Percentiles rank a stretch among this genome's conserved stretches.
These are phyloP conservation scores for Neopestalotiopsis rosae DNA, from an alignment of 2,329 filamentous ascomycete species.

Conservation along the genomic window DNA sequence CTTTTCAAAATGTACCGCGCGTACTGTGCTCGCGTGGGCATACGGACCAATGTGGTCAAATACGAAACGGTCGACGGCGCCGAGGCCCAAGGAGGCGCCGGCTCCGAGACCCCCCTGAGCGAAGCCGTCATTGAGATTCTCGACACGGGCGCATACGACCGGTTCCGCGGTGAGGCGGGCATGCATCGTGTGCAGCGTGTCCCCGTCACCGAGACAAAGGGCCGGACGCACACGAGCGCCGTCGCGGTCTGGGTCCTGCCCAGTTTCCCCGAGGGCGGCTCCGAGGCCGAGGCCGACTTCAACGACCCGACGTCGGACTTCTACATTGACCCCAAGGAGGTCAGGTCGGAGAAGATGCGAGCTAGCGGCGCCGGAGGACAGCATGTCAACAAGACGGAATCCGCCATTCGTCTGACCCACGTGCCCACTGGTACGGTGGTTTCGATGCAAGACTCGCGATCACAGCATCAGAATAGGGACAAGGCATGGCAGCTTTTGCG, in stretches of 20 bases:
- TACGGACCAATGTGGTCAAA: slow-evolving; percentile 74
- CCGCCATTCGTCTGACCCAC: slow-evolving; percentile 91
- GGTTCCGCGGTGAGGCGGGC: slow-evolving; percentile 85
- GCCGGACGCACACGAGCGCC: slow-evolving; percentile 90
- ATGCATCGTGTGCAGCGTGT: slow-evolving; percentile 96
- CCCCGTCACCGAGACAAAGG: slow-evolving; percentile 87
- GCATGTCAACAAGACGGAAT: slow-evolving; percentile 98
- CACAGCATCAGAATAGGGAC: slow-evolving; percentile 87
- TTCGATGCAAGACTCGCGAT: slow-evolving; percentile 90
- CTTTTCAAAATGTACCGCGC: slow-evolving; percentile 88
- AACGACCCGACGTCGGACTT: slow-evolving; percentile 91
- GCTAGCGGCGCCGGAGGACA: slow-evolving; percentile 92
- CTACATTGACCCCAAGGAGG: slow-evolving; percentile 84
- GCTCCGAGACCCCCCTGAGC: slow-evolving; percentile 71
- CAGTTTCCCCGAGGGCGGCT: slow-evolving; percentile 66
- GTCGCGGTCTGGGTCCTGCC: slow-evolving; percentile 93
- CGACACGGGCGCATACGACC: slow-evolving; percentile 77
- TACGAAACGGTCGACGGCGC: slow-evolving; percentile 75
- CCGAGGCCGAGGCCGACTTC: slow-evolving; percentile 60
- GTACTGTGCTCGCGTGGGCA: slow-evolving; percentile 74
- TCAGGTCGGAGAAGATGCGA: slow-evolving; percentile 86
- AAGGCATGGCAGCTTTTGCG: slow-evolving; percentile 86
- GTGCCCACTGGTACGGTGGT: slow-evolving; percentile 85
- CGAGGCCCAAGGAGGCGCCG: slow-evolving; percentile 54
- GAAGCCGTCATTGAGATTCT: slow-evolving; percentile 90